Base-by-base conservation (phyloP, 345 rosid genomes). In the thale cress (Arabidopsis thaliana) region DNA sequence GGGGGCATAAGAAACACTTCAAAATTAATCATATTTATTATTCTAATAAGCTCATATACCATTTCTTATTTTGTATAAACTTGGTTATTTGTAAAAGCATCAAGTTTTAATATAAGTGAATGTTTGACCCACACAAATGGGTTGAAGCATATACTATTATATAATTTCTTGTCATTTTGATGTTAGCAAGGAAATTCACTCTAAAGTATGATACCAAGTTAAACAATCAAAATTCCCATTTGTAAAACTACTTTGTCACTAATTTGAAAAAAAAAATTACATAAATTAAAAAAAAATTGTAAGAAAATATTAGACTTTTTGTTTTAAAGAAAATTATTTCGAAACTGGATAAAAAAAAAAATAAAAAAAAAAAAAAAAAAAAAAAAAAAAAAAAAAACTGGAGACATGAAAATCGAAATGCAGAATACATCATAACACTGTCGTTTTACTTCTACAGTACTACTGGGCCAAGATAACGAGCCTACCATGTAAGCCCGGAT, bases 381-480 rank as follows among this genome's bases (percentile, higher is more conserved):
- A 5, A 28, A 28, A 28, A 28, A 1, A 28, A 28, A 28, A 2
- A 28, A 2, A 28, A 3, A 22, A 40, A 23, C 2, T 16, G 44
- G 24, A 40, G 46, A 50, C 33, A 12, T 48, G 7, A 42, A 42
- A 37, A 44, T 42, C 12, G 10, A 40, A 59, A 60, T 34, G 5
- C 10, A 51, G 63, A 68, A 42, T 40, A 59, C 12, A 48, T 20
- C 25, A 65, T 46, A 74, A 74, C 51, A 45, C 13, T 23, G 67
- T 67, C 60, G 60, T 67, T 59, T 67, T 67, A 75, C 45, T 38
- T 59, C 10, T 20, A 67, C 48, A 49, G 68, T 32, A 22, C 7
- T 12, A 59, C 53, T 67, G 73, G 73, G 62, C 73, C 79, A 75
- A 67, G 79, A 49, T 67, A 59, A 23, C 5, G 70, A 24, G 42